Base-by-base conservation (phyloP, 345 rosid species). In the Eucalyptus urophylla region DNA sequence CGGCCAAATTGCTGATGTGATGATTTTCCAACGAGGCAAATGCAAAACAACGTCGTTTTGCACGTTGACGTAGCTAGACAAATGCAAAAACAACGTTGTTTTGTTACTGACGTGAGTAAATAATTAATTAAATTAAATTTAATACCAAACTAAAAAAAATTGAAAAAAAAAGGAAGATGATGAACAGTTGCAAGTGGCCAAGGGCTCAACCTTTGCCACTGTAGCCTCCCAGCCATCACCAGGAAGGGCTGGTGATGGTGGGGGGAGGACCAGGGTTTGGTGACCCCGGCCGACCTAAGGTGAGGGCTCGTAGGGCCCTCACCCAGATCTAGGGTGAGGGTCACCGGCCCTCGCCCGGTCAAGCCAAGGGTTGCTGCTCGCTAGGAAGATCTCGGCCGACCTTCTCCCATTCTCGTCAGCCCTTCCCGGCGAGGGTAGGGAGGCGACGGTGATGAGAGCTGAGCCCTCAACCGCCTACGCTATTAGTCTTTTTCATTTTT, bases 191-290 rank as follows among this genome's bases (percentile, higher is more conserved):
- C 56, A 53, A 53, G 24, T 2, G 4, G 10, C 10, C 0, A 0
- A 53, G 10, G 56, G 56, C 56, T 53, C 4, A 0, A 0, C 56
- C 21, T 17, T 53, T 2, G 1, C 0, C 22, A 0, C 0, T 7
- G 10, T 0, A 7, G 4, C 24, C 56, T 53, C 4, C 24, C 2
- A 1, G 4, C 8, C 4, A 2, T 53, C 56, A 53, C 1, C 0
- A 0, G 0, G 24, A 53, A 53, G 24, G 56, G 56, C 1, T 0
- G 10, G 4, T 0, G 10, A 53, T 0, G 0, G 9, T 53, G 56
- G 24, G 8, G 8, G 0, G 9, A 7, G 24, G 10, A 1, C 56
- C 0, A 1, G 10, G 56, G 56, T 9, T 53, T 0, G 2, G 8
- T 19, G 56, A 53, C 56, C 24, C 1, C 0, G 2, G 1, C 4